Evolutionary conservation across 345 rosid species (phyloP).

Genomic region (Sonneratia caseolaris): DNA sequence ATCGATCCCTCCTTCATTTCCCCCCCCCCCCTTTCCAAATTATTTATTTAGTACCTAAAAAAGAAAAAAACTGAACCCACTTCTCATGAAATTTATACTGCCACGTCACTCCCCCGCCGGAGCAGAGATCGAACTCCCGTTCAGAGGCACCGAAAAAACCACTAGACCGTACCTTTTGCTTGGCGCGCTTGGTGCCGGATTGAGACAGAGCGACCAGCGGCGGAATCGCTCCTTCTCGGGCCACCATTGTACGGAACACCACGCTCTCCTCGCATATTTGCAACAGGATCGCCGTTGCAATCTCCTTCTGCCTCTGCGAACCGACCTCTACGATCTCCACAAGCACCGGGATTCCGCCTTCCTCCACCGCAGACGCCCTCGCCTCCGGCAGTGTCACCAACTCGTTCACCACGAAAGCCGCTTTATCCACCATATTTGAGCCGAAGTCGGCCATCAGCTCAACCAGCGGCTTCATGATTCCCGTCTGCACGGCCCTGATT

Average conservation of each 20-base stretch:
- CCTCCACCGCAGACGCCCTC: constrained; percentile 60
- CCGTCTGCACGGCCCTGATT: constrained; percentile 60
- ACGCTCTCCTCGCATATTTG: constrained; percentile 64
- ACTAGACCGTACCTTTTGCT: constrained; percentile 48
- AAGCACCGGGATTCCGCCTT: constrained; percentile 84
- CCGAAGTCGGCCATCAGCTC: constrained; percentile 95
- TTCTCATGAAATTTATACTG: background rate
- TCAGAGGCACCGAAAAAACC: background rate
- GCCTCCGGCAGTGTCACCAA: constrained; percentile 56
- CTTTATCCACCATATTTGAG: constrained; percentile 94
- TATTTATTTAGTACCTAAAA: background rate
- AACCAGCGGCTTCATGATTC: constrained; percentile 73
- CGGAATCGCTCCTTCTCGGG: constrained; percentile 93
- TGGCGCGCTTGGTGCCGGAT: constrained; percentile 81
- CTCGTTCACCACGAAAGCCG: constrained; percentile 58
- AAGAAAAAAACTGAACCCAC: background rate
- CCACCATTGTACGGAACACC: constrained; percentile 59
- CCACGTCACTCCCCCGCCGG: constrained; percentile 8
- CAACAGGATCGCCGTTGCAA: constrained; percentile 52
- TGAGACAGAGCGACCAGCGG: constrained; percentile 74
- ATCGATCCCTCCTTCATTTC: background rate
- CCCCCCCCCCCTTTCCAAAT: too few relatives aligned
- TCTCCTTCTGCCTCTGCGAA: constrained; percentile 80
- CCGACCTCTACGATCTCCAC: constrained; percentile 88
- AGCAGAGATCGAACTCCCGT: background rate